Evolutionary conservation across 176 grass and related monocot genomes (phyloP).

Genomic region (Oropetium thomaeum): DNA sequence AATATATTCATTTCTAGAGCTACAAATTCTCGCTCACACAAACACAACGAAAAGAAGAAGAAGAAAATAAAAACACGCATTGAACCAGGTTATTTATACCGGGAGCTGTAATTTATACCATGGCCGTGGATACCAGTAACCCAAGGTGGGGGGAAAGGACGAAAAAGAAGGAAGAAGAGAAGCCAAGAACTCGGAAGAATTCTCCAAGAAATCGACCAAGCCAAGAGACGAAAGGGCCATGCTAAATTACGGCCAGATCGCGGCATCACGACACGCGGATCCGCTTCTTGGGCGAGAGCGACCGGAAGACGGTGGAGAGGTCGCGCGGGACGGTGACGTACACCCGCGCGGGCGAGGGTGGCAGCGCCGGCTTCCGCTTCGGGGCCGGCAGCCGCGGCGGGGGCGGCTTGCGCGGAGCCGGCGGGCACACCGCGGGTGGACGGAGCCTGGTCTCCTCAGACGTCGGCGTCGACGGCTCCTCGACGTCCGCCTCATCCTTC

Average conservation of each 20-base stretch:
- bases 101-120: conserved; percentile 52
- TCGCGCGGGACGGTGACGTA: conserved; percentile 50
- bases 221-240: not conserved
- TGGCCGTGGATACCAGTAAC: conserved; percentile 16
- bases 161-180: not conserved
- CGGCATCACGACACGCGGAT: conserved; percentile 50
- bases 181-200: conserved; percentile 38
- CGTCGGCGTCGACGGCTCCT: conserved; percentile 56
- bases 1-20: conserved; percentile 32
- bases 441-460: conserved; percentile 52
- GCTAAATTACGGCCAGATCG: conserved; percentile 25
- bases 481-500: not conserved
- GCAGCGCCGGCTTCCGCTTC: conserved; percentile 41
- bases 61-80: conserved; percentile 13
- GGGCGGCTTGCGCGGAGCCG: conserved; percentile 54
- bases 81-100: conserved; percentile 40
- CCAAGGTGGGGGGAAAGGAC: not conserved
- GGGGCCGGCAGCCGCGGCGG: conserved; percentile 14
- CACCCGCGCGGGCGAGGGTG: not conserved
- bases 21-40: conserved; percentile 36
- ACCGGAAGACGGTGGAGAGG: conserved; percentile 59
- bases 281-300: conserved; percentile 65
- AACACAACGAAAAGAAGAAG: not conserved
- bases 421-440: conserved; percentile 42
- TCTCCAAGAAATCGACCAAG: conserved; percentile 38